Conservation (phyloP, 306 rosid species). For the Casuarina glauca region DNA sequence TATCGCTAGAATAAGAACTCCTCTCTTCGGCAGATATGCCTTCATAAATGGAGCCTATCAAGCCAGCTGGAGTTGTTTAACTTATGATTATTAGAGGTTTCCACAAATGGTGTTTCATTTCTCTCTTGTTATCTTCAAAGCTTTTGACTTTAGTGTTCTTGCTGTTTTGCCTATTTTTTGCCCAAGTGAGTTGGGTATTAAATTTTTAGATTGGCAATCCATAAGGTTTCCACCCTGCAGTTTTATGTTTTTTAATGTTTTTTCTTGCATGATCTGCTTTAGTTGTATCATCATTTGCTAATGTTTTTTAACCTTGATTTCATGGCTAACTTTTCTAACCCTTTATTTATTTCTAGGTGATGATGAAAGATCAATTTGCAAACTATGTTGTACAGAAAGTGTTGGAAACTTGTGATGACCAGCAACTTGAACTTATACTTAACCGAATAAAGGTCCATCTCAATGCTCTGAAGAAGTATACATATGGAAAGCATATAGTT, state of each 20-base stretch:
- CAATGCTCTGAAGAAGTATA: constrained; percentile 63
- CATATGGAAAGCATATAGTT: constrained; percentile 64
- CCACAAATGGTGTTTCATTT: neutral
- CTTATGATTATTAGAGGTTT: neutral
- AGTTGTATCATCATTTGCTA: neutral
- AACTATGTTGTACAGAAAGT: constrained; percentile 65
- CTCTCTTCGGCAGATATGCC: neutral
- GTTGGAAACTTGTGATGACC: constrained; percentile 66
- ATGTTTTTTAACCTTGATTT: neutral
- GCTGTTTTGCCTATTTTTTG: neutral
- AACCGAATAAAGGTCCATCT: constrained; percentile 58
- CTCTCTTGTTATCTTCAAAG: neutral
- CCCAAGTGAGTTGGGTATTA: neutral
- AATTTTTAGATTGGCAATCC: neutral
- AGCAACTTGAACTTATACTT: constrained; percentile 64
- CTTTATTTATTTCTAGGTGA: constrained; percentile 29
- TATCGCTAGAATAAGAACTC: neutral
- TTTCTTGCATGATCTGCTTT: neutral
- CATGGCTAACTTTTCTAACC: neutral
- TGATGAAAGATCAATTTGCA: constrained; percentile 70
- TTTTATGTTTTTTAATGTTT: neutral
- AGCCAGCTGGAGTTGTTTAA: neutral
- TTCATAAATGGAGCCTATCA: neutral
- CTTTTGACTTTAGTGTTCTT: neutral
- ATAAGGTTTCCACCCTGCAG: neutral